Evolutionary conservation across 768 basidiomycete species (phyloP), one percentile per base, ranked within the genome.

Genomic region (Pleurotus tuoliensis): DNA sequence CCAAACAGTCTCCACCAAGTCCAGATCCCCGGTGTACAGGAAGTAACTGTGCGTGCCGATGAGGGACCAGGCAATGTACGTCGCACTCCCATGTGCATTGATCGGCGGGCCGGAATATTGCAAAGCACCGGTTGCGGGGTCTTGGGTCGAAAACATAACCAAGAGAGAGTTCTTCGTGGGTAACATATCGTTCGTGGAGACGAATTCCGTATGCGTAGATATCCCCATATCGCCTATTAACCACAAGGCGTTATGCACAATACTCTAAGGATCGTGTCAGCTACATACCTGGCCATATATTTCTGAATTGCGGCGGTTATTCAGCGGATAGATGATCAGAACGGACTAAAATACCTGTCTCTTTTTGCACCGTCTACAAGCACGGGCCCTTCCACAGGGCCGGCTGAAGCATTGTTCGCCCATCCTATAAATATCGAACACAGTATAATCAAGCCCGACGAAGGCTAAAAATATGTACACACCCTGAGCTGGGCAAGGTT

Each of bases 351-450:
- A 48, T 41, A 75, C 75, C 79, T 69, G 61, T 81, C 80, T 40
- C 80, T 72, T 59, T 82, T 81, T 1, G 80, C 79, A 3, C 80
- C 80, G 57, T 82, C 80, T 5, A 81, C 78, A 37, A 82, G 70
- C 43, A 80, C 79, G n/a, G 79, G 77, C 0, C 79, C 79, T 5
- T 72, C 76, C 0, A 73, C 70, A 12, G 76, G 72, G 5, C 79
- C 79, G 27, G 78, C 70, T 18, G 75, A 74, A 13, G 78, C 80
- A 52, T 78, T 75, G 59, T 80, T 79, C 20, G 67, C 67, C 79
- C 80, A 81, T 15, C 77, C 79, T 73, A 48, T 20, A 46, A 25
- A 6, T 1, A 6, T 25, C 3, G 1, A 30, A 56, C 13, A 51
- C 15, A 22, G 18, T 4, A 5, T 18, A 22, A 13, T 53, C n/a